Evolutionary conservation across 306 rosid species (phyloP).

Genomic region (Arachis hypogaea): DNA sequence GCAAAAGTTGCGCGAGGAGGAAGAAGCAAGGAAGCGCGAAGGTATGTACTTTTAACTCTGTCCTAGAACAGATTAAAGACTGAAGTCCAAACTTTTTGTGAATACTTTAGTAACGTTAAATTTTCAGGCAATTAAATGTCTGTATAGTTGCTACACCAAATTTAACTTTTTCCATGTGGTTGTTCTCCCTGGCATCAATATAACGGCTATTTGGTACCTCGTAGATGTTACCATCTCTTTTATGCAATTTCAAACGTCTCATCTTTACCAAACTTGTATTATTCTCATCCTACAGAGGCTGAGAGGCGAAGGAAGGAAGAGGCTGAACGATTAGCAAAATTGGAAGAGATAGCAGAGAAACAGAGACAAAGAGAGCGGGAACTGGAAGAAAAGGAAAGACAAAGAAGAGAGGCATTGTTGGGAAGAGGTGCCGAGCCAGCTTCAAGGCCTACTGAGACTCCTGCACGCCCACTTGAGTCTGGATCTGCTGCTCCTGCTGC

Average conservation of each 20-base stretch:
- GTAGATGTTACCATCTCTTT: background rate
- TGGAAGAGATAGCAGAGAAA: slow-evolving; percentile 77
- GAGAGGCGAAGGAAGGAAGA: slow-evolving; percentile 80
- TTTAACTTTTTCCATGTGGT: background rate
- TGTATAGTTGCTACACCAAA: background rate
- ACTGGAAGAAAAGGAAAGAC: slow-evolving; percentile 77
- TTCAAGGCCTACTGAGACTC: slow-evolving; percentile 48
- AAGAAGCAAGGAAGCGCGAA: slow-evolving; percentile 81
- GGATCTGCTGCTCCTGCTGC: slow-evolving; percentile 46
- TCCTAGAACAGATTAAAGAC: background rate
- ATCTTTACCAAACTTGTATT: background rate
- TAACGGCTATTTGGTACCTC: background rate
- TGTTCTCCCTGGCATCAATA: background rate
- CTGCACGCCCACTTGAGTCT: slow-evolving; percentile 51
- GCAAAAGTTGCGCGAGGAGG: slow-evolving; percentile 70
- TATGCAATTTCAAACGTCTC: background rate
- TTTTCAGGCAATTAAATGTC: background rate
- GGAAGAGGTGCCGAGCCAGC: slow-evolving; percentile 53
- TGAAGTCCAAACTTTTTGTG: background rate
- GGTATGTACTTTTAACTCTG: slow-evolving; percentile 47
- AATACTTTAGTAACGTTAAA: background rate
- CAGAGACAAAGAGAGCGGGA: slow-evolving; percentile 85
- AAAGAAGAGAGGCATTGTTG: slow-evolving; percentile 61
- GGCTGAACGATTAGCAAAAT: slow-evolving; percentile 68
- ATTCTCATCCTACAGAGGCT: slow-evolving; percentile 61